These are phyloP conservation scores for Pleurotus tuoliensis DNA, from an alignment of 768 basidiomycete genomes.

Conservation along the genomic window DNA sequence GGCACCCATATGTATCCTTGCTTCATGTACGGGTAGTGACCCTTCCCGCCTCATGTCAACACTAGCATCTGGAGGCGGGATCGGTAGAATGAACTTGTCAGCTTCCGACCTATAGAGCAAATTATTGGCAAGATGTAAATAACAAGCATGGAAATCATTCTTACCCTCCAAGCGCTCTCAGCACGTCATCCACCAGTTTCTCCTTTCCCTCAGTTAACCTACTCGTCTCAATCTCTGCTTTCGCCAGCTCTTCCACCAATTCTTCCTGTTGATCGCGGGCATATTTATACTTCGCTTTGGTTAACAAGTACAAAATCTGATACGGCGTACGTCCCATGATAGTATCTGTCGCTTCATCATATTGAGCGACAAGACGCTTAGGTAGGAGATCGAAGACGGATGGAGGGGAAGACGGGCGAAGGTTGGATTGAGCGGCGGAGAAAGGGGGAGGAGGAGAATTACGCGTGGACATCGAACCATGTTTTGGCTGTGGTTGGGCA, in stretches of 20 bases:
- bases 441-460: not conserved
- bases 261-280: slow-evolving; percentile 64
- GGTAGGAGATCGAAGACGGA: slow-evolving; percentile 18
- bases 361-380: slow-evolving; percentile 43
- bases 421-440: not conserved
- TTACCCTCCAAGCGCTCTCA: slow-evolving; percentile 50
- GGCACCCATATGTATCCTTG: not conserved
- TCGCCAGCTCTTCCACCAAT: slow-evolving; percentile 62
- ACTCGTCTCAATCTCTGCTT: slow-evolving; percentile 46
- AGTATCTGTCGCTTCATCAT: slow-evolving; percentile 56
- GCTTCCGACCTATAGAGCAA: slow-evolving; percentile 15
- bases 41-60: not conserved
- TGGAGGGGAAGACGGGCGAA: not conserved
- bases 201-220: slow-evolving; percentile 60
- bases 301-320: slow-evolving; percentile 65
- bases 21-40: not conserved
- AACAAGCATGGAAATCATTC: slow-evolving; percentile 16
- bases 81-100: slow-evolving; percentile 20
- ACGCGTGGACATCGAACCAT: not conserved
- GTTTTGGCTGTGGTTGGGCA: not conserved
- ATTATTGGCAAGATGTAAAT: not conserved
- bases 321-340: slow-evolving; percentile 66
- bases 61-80: slow-evolving; percentile 10
- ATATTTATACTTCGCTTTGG: slow-evolving; percentile 77
- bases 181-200: slow-evolving; percentile 48